Base-by-base conservation (phyloP, 73 alveolate genomes). In the Tetrahymena elliotti region DNA sequence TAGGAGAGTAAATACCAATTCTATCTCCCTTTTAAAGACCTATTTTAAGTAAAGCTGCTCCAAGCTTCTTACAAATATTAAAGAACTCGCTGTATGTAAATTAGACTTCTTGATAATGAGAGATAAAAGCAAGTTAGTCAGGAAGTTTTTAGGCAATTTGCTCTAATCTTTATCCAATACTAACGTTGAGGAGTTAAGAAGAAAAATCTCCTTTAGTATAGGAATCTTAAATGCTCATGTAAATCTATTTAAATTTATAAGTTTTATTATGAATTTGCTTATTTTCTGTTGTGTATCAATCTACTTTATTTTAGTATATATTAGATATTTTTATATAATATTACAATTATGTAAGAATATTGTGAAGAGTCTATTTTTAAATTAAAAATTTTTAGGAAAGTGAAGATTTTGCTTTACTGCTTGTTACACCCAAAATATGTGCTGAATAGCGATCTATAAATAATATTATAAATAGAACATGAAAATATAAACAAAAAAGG, bases 1-100 rank as follows among this genome's bases (percentile, higher is more conserved):
- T 98, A 0, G 98, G 98, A 41, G 99, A 84, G 93, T 96, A 98
- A 8, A 98, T 97, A n/a, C 99, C 99, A 5, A 98, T 94, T 94
- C 99, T 52, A 52, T 98, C 98, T 20, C 98, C 98, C 68, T 93
- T 97, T 34, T 96, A 84, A 16, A 98, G 95, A 35, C 99, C 99
- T 41, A 98, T 53, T 18, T 98, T 96, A 24, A 98, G 53, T 16
- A 98, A 95, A 18, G 98, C 99, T 52, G 97, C 96, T 3, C 99
- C 99, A 8, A 98, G 83, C 37, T 95, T 95, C 93, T 96, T 96
- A 15, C 94, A 96, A 88, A 96, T 36, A n/a, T 94, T 93, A 82
- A 93, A 94, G 93, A 97, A 88, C 95, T 98, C 98, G 37, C 47
- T 93, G 84, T 97, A 97, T 24, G 96, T 96, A 35, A 88, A n/a